Evolutionary conservation across 768 basidiomycete genomes (phyloP), one percentile per base, ranked within the genome.

Genomic region (Austroboletus festivus): DNA sequence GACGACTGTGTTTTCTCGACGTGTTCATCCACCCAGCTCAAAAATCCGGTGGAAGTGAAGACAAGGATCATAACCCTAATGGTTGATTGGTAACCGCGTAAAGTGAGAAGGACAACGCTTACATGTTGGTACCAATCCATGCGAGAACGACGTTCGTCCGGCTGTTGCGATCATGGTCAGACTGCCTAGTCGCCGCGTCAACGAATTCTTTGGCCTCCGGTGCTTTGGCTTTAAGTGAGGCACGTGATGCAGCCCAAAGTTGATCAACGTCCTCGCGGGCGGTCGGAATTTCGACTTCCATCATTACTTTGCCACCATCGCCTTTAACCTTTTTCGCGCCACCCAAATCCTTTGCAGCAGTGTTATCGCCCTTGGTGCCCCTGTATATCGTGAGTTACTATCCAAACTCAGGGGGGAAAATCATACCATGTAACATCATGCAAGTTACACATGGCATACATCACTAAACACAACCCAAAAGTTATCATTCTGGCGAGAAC

Each of bases 301-400:
- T 79, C 58, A 93, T 71, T 39, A 88, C 88, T 59, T 93, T 86
- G 44, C 93, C 93, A 63, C 85, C 83, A 30, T 86, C 84, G 46
- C 80, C 82, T 71, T 89, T 86, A 51, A 91, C 75, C 67, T 93
- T 93, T 76, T 93, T 93, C 1, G 91, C 93, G 10, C 86, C 83
- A 48, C 93, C 93, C 11, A 95, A 78, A 63, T 95, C 92, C 68
- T 94, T 93, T 13, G 83, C 72, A 11, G 90, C 73, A 34, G 88
- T 87, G 57, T 93, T 93, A 71, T 93, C 90, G 52, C 93, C 92
- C 62, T 94, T 92, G 23, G 93, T 94, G 51, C 93, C 93, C 92
- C 79, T 79, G 43, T 13, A 45, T 21, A 39, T 9, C 16, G n/a
- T 62, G 21, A 62, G 49, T 15, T 3, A 16, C 23, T 16, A 33